Base-by-base conservation (phyloP, 2,329 filamentous ascomycete genomes). In the Aspergillus brunneoviolaceus region DNA sequence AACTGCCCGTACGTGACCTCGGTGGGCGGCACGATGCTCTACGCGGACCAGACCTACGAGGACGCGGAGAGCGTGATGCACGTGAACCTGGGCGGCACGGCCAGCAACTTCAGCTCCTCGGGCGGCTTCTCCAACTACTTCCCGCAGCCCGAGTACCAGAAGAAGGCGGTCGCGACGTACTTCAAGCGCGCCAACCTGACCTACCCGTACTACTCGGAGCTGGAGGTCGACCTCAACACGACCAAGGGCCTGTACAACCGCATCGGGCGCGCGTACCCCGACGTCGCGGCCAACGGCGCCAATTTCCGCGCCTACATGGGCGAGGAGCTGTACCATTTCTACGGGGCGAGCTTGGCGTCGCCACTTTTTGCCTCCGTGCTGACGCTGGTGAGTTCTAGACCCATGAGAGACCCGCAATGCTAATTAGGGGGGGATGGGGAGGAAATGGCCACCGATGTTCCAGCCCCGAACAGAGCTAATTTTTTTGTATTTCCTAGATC, bases 1-100 rank as follows among this genome's bases (percentile, higher is more conserved):
- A 76, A 74, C 27, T 85, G 83, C 57, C 83, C 83, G 0, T 86
- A 81, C 67, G 77, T 84, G 14, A 80, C 80, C 0, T 71, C 77
- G 3, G 80, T 84, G 1, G 82, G 82, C 4, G 72, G 67, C 1
- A 74, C 73, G 0, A 70, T 69, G 68, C 55, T 76, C 55, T 70
- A 74, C 57, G 19, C 55, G 33, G 67, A 70, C 39, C 70, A 72
- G 53, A 67, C 66, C 1, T 59, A 69, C 27, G 55, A 68, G 10
- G 67, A 72, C 51, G 53, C 60, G 6, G 70, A 72, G 52, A 72
- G 68, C 45, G 69, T 72, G 11, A 72, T 72, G 69, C 66, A 74
- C 59, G 74, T 70, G 33, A 58, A 70, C 58, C 63, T 72, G 19
- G 71, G 70, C 4, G 69, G 70, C 12, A 63, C 52, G 0, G 62